Conservation (phyloP, 2,329 filamentous ascomycete genomes). For the Talaromyces sp. region DNA sequence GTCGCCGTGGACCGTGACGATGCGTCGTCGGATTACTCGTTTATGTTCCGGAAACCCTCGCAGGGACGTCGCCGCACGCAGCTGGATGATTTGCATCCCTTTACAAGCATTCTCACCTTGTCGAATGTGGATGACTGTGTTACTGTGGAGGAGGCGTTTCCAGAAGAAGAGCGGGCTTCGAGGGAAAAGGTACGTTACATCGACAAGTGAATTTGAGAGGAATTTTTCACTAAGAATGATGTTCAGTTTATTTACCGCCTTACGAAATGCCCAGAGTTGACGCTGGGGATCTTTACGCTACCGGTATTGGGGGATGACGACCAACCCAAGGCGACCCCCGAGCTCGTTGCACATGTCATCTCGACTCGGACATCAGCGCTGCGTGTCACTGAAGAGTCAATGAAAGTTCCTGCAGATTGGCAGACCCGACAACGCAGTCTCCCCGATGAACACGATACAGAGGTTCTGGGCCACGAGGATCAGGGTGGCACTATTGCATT, state of each 20-base stretch:
- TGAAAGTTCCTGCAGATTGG: slow-evolving; percentile 70
- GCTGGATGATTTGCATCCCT: slow-evolving; percentile 62
- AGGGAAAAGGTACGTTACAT: slow-evolving; percentile 53
- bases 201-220: neutral
- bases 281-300: slow-evolving; percentile 71
- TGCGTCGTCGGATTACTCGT: slow-evolving; percentile 33
- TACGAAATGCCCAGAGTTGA: slow-evolving; percentile 68
- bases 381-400: slow-evolving; percentile 68
- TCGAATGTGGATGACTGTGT: slow-evolving; percentile 51
- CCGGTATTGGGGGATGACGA: slow-evolving; percentile 45
- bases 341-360: slow-evolving; percentile 72
- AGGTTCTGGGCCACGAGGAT: slow-evolving; percentile 64
- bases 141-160: slow-evolving; percentile 57
- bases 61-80: slow-evolving; percentile 30
- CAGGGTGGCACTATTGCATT: slow-evolving; percentile 70
- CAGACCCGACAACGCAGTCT: slow-evolving; percentile 40
- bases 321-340: slow-evolving; percentile 57
- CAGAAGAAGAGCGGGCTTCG: slow-evolving; percentile 53
- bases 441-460: slow-evolving; percentile 30
- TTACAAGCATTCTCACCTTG: slow-evolving; percentile 65
- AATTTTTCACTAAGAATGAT: neutral
- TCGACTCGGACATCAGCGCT: slow-evolving; percentile 63
- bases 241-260: slow-evolving; percentile 58
- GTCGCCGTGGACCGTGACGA: slow-evolving; percentile 40
- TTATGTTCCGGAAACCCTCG: slow-evolving; percentile 38